Conservation (phyloP, 805 yeast species). For the Nakazawaea wyomingensis region DNA sequence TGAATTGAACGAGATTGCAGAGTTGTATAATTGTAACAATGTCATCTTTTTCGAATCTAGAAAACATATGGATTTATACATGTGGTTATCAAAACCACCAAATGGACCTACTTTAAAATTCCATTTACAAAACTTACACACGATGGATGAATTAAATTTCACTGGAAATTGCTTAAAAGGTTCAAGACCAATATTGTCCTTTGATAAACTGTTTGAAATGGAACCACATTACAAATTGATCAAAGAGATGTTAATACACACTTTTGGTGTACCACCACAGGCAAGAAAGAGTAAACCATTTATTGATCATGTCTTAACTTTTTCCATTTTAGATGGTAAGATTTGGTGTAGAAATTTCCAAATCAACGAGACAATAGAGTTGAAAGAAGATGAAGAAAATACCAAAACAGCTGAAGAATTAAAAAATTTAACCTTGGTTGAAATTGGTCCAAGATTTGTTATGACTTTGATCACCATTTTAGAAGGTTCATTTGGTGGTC, state of each 20-base stretch:
- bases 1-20: slow-evolving; percentile 93
- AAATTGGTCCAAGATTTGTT: slow-evolving; percentile 95
- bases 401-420: slow-evolving; percentile 23
- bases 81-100: slow-evolving; percentile 95
- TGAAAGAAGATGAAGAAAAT: slow-evolving; percentile 38
- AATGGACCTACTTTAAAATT: slow-evolving; percentile 96
- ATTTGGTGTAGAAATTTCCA: slow-evolving; percentile 96
- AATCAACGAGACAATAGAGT: slow-evolving; percentile 62
- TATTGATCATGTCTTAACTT: slow-evolving; percentile 90
- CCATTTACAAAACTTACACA: slow-evolving; percentile 90
- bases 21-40: slow-evolving; percentile 94
- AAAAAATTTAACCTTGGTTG: slow-evolving; percentile 74
- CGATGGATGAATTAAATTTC: slow-evolving; percentile 92
- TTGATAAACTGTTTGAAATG: slow-evolving; percentile 73
- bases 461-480: slow-evolving; percentile 84
- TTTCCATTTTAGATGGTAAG: slow-evolving; percentile 87
- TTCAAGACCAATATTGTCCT: slow-evolving; percentile 87
- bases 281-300: slow-evolving; percentile 94
- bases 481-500: slow-evolving; percentile 97
- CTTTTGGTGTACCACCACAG: slow-evolving; percentile 92
- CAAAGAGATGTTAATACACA: slow-evolving; percentile 77
- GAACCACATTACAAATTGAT: slow-evolving; percentile 66
- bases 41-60: slow-evolving; percentile 91
- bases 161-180: slow-evolving; percentile 96
- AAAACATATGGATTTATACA: slow-evolving; percentile 89